Evolutionary conservation across 106 monocot species (phyloP).

Genomic region (Dactylorhiza incarnata): DNA sequence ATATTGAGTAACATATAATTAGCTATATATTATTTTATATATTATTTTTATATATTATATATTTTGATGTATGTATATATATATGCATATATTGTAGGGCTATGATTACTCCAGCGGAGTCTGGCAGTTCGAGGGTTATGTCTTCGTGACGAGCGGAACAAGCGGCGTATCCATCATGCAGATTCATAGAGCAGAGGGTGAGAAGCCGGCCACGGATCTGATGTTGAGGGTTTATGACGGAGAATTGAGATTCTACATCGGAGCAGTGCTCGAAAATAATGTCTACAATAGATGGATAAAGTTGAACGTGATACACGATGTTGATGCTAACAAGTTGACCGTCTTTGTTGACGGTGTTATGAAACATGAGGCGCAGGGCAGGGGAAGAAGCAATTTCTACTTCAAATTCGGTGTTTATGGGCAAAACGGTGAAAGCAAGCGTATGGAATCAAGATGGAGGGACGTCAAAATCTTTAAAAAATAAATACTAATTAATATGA

Average conservation of each 20-base stretch:
- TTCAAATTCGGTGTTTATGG: constrained; percentile 1
- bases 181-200: background rate
- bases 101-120: background rate
- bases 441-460: constrained; percentile 22
- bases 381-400: no score
- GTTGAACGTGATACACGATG: background rate
- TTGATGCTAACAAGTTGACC: no score
- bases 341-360: no score
- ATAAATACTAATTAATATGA: no score
- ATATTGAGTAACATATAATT: no score
- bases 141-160: constrained; percentile 6
- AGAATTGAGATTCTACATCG: constrained; percentile 11
- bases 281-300: constrained; percentile 2
- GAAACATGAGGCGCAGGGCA: no score
- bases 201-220: background rate
- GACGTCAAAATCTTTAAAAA: constrained; percentile 3
- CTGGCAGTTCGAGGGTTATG: constrained; percentile 9
- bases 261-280: background rate
- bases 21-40: no score
- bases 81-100: no score
- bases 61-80: no score
- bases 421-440: constrained; percentile 1
- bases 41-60: no score
- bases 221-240: constrained; percentile 18
- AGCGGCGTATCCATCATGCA: constrained; percentile 13